Evolutionary conservation across 2,329 filamentous ascomycete species (phyloP).

Genomic region (Diplodia corticola): DNA sequence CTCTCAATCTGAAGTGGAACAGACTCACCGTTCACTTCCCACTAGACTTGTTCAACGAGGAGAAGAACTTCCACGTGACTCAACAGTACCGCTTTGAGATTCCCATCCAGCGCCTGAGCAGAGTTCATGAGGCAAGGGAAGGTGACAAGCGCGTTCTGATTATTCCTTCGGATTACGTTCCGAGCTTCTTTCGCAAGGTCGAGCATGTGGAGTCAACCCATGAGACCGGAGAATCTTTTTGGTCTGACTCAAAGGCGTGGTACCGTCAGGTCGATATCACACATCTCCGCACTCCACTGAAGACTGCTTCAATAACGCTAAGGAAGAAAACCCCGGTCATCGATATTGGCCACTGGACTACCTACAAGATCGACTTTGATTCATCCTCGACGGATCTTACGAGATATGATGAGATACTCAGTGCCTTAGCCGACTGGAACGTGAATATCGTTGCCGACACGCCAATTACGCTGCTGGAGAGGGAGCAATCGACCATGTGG

Average conservation of each 20-base stretch:
- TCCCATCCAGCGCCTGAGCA: constrained; percentile 47
- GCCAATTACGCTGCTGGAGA: constrained; percentile 45
- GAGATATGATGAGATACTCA: constrained; percentile 48
- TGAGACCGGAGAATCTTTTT: constrained; percentile 44
- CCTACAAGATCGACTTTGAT: constrained; percentile 55
- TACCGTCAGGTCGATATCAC: constrained; percentile 65
- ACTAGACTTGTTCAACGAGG: constrained; percentile 31
- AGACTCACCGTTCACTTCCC: constrained; percentile 50
- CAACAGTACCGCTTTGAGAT: constrained; percentile 47
- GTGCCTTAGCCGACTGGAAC: constrained; percentile 71
- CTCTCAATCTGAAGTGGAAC: constrained; percentile 47
- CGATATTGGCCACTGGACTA: constrained; percentile 60
- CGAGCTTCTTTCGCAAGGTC: constrained; percentile 46
- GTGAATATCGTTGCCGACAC: constrained; percentile 53
- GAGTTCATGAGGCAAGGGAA: constrained; percentile 38
- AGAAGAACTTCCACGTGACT: constrained; percentile 22
- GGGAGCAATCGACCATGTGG: constrained; percentile 28
- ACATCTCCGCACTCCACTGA: constrained; percentile 37
- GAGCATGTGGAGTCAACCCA: constrained; percentile 43
- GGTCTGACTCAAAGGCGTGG: constrained; percentile 61
- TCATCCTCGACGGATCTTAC: constrained; percentile 32
- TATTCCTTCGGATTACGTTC: constrained; percentile 41
- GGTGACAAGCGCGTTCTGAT: constrained; percentile 20
- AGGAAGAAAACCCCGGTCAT: constrained; percentile 31
- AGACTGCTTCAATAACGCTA: constrained; percentile 46